Conservation (phyloP, 441 rosid species). For the Hura crepitans region DNA sequence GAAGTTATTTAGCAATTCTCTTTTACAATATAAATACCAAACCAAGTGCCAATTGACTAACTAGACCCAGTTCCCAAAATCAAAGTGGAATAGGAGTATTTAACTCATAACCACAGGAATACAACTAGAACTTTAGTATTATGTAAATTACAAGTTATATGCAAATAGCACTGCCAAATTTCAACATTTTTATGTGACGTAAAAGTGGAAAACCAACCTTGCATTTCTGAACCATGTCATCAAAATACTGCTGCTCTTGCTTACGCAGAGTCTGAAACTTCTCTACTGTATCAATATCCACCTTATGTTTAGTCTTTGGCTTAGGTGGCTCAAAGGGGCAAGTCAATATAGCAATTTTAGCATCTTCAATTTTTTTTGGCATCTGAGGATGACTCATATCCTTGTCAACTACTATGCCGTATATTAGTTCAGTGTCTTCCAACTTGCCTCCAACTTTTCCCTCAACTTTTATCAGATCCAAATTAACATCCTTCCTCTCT, state of each 20-base stretch:
- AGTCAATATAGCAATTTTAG: constrained; percentile 92
- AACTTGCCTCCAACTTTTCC: constrained; percentile 93
- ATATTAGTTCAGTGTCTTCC: constrained; percentile 83
- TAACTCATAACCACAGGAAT: not conserved
- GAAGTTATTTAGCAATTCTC: no score
- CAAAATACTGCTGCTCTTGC: constrained; percentile 93
- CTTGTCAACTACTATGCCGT: constrained; percentile 81
- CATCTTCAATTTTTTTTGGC: constrained; percentile 90
- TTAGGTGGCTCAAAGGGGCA: constrained; percentile 98
- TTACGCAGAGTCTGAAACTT: constrained; percentile 82
- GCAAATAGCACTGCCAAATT: constrained; percentile 1
- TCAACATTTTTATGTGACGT: not conserved
- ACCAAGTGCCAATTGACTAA: not conserved
- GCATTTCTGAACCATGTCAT: constrained; percentile 98
- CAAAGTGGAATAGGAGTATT: not conserved
- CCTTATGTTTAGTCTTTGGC: constrained; percentile 99
- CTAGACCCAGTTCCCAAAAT: not conserved
- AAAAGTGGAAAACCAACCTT: constrained; percentile 45
- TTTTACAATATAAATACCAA: not conserved
- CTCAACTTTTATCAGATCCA: constrained; percentile 91
- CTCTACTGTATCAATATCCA: constrained; percentile 93
- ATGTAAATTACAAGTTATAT: not conserved
- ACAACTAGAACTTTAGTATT: not conserved
- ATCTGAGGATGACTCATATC: constrained; percentile 99
- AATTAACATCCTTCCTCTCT: constrained; percentile 87